phyloP scores from a whole-genome alignment of 768 basidiomycete species.

The Obba rivulosa region DNA sequence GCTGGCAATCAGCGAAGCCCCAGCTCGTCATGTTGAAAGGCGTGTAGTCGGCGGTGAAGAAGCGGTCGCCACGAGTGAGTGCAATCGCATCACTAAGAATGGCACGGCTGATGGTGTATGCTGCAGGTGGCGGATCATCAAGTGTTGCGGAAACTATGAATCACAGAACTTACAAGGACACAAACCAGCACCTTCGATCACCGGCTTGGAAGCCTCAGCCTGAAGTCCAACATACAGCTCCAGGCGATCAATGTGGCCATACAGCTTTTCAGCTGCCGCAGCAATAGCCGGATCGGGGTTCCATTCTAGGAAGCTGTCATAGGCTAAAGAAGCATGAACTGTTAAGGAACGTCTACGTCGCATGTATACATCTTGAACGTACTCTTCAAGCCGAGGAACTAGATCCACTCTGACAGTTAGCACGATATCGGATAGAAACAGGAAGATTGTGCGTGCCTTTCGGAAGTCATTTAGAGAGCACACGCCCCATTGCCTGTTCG shows the following conservation, averaged over 20 bases:
- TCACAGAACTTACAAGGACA: conserved; percentile 58
- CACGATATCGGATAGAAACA: background rate
- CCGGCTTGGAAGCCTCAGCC: conserved; percentile 71
- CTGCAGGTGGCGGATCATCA: conserved; percentile 30
- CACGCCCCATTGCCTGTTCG: conserved; percentile 72
- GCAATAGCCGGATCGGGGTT: conserved; percentile 69
- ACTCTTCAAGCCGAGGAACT: conserved; percentile 79
- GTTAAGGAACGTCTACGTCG: background rate
- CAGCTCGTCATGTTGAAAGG: conserved; percentile 77
- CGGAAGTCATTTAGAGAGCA: conserved; percentile 85
- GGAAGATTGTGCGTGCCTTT: conserved; percentile 33
- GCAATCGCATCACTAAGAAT: conserved; percentile 86
- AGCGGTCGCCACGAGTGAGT: conserved; percentile 79
- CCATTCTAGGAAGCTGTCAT: conserved; percentile 73
- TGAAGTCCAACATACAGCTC: conserved; percentile 81
- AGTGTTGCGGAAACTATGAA: no score
- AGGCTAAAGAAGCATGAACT: conserved; percentile 50
- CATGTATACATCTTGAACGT: conserved; percentile 13
- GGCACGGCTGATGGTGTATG: conserved; percentile 79
- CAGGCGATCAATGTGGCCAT: conserved; percentile 68
- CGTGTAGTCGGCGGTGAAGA: conserved; percentile 78
- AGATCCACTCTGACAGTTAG: background rate
- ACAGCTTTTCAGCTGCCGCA: conserved; percentile 69
- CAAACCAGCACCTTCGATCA: conserved; percentile 75
- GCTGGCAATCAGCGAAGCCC: conserved; percentile 81